phyloP scores from a whole-genome alignment of 352 stramenopile genomes.

The Pythium phragmiticola region DNA sequence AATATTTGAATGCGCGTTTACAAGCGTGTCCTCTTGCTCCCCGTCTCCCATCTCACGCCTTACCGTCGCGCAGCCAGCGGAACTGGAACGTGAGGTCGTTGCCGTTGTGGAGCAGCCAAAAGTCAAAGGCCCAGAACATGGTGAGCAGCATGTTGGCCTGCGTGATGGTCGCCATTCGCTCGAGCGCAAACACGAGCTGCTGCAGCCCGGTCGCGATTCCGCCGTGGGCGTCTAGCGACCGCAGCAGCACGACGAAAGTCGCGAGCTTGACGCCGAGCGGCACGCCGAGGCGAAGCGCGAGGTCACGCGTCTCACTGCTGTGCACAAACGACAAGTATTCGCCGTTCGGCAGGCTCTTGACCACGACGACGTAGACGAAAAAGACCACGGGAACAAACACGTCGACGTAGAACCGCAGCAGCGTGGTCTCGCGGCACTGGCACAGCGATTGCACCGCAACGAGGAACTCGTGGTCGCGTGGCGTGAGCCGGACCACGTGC shows the following conservation, averaged over 20 bases:
- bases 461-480: not conserved
- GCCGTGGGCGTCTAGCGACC: not conserved
- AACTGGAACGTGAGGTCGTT: constrained; percentile 19
- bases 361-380: not conserved
- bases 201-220: not conserved
- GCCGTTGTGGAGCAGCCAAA: constrained; percentile 17
- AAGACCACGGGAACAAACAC: constrained; percentile 13
- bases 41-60: no score
- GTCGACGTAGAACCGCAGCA: constrained; percentile 19
- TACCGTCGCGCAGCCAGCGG: not conserved
- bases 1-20: no score
- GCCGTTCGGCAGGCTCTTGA: constrained; percentile 4
- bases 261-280: not conserved
- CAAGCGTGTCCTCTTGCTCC: no score
- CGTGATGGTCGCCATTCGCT: not conserved
- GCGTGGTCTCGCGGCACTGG: constrained; percentile 7
- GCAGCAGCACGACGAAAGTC: not conserved
- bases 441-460: not conserved
- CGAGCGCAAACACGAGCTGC: constrained; percentile 8
- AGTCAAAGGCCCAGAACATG: constrained; percentile 3
- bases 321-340: constrained; percentile 3
- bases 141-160: not conserved
- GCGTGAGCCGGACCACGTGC: not conserved
- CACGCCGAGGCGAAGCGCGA: not conserved
- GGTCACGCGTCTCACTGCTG: not conserved